Conservation (phyloP, 2,329 filamentous ascomycete species). For the Botryotinia calthae region DNA sequence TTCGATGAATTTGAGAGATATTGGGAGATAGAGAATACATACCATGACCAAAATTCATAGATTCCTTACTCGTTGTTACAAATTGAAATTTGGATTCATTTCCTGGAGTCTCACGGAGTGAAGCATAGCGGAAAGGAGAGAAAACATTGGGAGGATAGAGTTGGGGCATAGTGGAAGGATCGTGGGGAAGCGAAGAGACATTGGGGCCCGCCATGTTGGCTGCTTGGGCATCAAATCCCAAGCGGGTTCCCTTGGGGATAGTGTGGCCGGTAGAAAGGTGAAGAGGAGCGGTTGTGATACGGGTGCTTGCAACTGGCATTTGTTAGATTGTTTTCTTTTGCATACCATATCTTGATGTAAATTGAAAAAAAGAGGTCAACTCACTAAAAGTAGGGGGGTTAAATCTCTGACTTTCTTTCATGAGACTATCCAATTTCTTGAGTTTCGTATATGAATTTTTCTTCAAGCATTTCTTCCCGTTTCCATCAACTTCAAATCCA, state of each 20-base stretch:
- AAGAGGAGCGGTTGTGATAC: not conserved
- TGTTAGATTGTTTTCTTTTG: not conserved
- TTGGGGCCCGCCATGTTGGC: not conserved
- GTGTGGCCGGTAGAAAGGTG: not conserved
- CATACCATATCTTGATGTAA: not conserved
- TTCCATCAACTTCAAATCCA: constrained; percentile 49
- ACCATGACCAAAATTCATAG: constrained; percentile 13
- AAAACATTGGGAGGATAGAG: not conserved
- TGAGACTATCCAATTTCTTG: constrained; percentile 43
- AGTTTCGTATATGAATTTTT: constrained; percentile 31
- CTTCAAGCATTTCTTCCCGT: constrained; percentile 34
- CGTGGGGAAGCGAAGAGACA: not conserved
- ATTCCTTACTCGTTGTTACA: not conserved
- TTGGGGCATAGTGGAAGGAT: not conserved
- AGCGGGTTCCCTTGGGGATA: not conserved
- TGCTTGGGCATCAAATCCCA: not conserved
- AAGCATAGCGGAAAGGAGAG: not conserved
- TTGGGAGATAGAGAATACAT: not conserved
- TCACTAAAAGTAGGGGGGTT: constrained; percentile 31
- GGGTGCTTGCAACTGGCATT: not conserved
- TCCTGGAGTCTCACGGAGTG: not conserved
- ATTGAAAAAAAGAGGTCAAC: not conserved
- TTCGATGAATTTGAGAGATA: not conserved
- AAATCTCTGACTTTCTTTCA: constrained; percentile 43
- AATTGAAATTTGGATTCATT: not conserved